Conservation (phyloP, 1,139 yeast genomes). For the Sugiyamaella xylanicola region DNA sequence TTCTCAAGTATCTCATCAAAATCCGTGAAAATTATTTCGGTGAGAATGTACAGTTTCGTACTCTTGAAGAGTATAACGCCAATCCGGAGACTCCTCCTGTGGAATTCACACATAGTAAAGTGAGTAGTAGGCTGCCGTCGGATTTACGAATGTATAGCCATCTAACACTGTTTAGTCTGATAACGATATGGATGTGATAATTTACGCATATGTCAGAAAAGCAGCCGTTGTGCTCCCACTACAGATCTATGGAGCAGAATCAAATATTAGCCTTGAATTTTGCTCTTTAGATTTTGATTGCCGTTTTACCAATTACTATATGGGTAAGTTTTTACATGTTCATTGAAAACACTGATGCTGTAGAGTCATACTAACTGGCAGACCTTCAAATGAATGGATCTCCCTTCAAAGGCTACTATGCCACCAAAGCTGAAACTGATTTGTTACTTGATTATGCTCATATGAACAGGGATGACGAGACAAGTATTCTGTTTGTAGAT, state of each 20-base stretch:
- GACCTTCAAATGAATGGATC: conserved; percentile 45
- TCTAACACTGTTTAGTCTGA: conserved; percentile 56
- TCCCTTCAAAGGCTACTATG: conserved; percentile 41
- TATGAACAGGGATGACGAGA: conserved; percentile 3
- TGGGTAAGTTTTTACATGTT: conserved; percentile 65
- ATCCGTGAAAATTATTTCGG: conserved; percentile 90
- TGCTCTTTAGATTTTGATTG: conserved; percentile 73
- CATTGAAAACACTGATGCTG: conserved; percentile 1
- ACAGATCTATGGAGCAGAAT: conserved; percentile 63
- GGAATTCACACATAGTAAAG: conserved; percentile 26
- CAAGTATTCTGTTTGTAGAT: conserved; percentile 50
- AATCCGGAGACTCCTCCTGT: conserved; percentile 21
- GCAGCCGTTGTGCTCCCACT: conserved; percentile 76
- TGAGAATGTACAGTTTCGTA: conserved; percentile 75
- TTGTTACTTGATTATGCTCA: conserved; percentile 31
- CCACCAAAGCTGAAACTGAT: conserved; percentile 28
- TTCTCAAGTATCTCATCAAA: conserved; percentile 72
- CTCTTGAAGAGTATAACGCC: conserved; percentile 76
- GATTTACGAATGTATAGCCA: too few relatives aligned
- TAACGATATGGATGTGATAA: conserved; percentile 75
- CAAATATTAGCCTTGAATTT: conserved; percentile 65
- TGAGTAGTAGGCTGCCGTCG: too few relatives aligned
- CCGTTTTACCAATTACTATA: conserved; percentile 86
- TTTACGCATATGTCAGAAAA: conserved; percentile 66
- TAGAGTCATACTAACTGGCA: conserved; percentile 8